phyloP scores from a whole-genome alignment of 2,329 filamentous ascomycete genomes.

The Orbilia ellipsospora region DNA sequence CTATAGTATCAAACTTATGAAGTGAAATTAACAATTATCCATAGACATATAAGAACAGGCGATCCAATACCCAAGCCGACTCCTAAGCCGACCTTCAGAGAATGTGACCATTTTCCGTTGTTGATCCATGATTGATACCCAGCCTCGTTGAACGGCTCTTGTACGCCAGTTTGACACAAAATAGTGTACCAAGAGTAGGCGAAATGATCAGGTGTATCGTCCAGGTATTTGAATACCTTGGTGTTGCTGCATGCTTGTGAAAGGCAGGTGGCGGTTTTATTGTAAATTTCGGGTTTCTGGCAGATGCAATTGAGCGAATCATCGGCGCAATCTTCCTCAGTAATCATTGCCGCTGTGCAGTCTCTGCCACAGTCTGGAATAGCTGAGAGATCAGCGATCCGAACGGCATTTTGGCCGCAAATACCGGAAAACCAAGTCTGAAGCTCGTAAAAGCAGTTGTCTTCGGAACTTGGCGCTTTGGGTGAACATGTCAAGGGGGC shows the following conservation, averaged over 20 bases:
- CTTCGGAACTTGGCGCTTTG: slow-evolving; percentile 9
- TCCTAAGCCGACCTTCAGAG: too few relatives aligned
- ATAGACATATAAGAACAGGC: too few relatives aligned
- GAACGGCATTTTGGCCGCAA: neutral
- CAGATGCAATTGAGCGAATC: slow-evolving; percentile 20
- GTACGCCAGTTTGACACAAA: slow-evolving; percentile 18
- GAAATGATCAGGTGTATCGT: slow-evolving; percentile 12
- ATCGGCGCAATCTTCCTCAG: slow-evolving; percentile 3
- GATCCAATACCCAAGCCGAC: too few relatives aligned
- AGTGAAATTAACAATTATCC: too few relatives aligned
- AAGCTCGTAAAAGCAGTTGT: slow-evolving; percentile 27
- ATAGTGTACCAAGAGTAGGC: slow-evolving; percentile 15
- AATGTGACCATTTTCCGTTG: too few relatives aligned
- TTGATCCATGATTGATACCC: too few relatives aligned
- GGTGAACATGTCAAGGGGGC: slow-evolving; percentile 16
- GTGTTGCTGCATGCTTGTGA: neutral
- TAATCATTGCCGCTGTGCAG: slow-evolving; percentile 20
- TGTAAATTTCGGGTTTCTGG: slow-evolving; percentile 9
- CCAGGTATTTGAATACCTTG: too few relatives aligned
- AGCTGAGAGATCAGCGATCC: slow-evolving; percentile 2
- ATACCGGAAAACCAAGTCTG: slow-evolving; percentile 16
- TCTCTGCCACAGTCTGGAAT: slow-evolving; percentile 14
- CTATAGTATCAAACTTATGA: too few relatives aligned
- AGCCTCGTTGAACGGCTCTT: slow-evolving; percentile 4
- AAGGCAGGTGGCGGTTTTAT: slow-evolving; percentile 19